Conservation (phyloP, 2,329 filamentous ascomycete genomes). For the Exophiala calicioides region DNA sequence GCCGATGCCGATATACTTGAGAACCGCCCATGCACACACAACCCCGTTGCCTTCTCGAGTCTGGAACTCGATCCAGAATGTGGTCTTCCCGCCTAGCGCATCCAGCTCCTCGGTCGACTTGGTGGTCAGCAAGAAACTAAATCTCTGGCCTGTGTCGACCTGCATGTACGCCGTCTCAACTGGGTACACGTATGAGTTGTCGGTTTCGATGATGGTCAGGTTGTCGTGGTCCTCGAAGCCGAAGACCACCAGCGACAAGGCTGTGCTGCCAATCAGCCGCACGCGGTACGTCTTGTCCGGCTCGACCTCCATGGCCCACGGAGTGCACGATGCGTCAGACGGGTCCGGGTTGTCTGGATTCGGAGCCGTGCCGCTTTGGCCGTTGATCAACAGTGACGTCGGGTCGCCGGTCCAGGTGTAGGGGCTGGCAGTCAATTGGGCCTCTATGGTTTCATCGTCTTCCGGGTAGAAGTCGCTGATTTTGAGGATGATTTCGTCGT, state of each 20-base stretch:
- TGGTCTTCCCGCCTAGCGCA: slow-evolving; percentile 40
- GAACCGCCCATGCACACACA: slow-evolving; percentile 34
- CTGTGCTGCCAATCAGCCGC: slow-evolving; percentile 60
- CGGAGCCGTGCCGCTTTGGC: slow-evolving; percentile 50
- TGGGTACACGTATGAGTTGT: slow-evolving; percentile 46
- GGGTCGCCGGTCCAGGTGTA: slow-evolving; percentile 63
- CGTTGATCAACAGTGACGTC: slow-evolving; percentile 60
- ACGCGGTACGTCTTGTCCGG: slow-evolving; percentile 64
- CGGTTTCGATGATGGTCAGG: slow-evolving; percentile 62
- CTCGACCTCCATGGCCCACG: too few relatives aligned
- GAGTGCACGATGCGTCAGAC: slow-evolving; percentile 31
- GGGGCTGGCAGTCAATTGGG: slow-evolving; percentile 52
- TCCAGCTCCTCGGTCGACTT: slow-evolving; percentile 42
- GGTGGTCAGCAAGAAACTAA: slow-evolving; percentile 57
- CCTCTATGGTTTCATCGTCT: slow-evolving; percentile 54
- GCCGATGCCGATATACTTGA: slow-evolving; percentile 34
- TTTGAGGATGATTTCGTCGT: slow-evolving; percentile 60
- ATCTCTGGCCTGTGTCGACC: slow-evolving; percentile 60
- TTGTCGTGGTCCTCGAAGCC: slow-evolving; percentile 59
- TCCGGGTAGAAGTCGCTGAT: slow-evolving; percentile 61
- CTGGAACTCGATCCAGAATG: slow-evolving; percentile 48
- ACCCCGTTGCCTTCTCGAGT: slow-evolving; percentile 30
- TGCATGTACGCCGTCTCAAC: slow-evolving; percentile 53
- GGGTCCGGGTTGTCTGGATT: slow-evolving; percentile 33
- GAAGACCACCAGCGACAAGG: slow-evolving; percentile 57